Evolutionary conservation across 2,329 filamentous ascomycete species (phyloP), one percentile per base, ranked within the genome.

Genomic region (Aspergillus clavatus): DNA sequence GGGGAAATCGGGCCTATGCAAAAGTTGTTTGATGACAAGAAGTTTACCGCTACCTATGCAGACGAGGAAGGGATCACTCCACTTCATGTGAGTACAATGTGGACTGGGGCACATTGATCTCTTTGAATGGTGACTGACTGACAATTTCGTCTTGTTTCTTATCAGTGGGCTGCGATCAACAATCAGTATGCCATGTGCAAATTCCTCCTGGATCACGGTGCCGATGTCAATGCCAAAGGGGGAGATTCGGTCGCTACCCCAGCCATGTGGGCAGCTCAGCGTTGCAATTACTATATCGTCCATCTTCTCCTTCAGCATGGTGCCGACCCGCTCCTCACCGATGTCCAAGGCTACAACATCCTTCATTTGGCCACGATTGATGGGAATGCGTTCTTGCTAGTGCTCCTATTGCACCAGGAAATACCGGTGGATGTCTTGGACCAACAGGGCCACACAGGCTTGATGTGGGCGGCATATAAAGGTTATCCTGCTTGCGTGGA

Each of bases 391-490:
- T 86, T 94, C 55, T 80, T 97, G 47, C 79, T 98, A 22, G 83
- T 90, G 40, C 79, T 98, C 1, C 80, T 98, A 6, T 79, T 98
- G 19, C 93, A 98, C 71, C 90, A 96, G 63, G 89, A 93, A 62
- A 93, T 98, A 48, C 88, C 89, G 12, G 89, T 98, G 50, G 93
- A 98, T 64, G 86, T 93, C 5, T 78, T 85, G 42, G 93, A 98
- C 69, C 81, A 82, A 40, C 91, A 89, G 63, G 89, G 90, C 5
- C 94, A 98, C 68, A 97, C 93, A 1, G 86, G 85, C 49, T 77
- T 98, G 50, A 98, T 98, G 93, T 98, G 93, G 93, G 89, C 93
- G 14, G 91, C 91, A 12, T 98, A 98, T 74, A 98, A 98, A 70
- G 93, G 94, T 27, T 96, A 85, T 64, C 88, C 91, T 0, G 83